These are phyloP conservation scores for Carpinus viminea DNA, from an alignment of 306 rosid genomes.

Conservation along the genomic window DNA sequence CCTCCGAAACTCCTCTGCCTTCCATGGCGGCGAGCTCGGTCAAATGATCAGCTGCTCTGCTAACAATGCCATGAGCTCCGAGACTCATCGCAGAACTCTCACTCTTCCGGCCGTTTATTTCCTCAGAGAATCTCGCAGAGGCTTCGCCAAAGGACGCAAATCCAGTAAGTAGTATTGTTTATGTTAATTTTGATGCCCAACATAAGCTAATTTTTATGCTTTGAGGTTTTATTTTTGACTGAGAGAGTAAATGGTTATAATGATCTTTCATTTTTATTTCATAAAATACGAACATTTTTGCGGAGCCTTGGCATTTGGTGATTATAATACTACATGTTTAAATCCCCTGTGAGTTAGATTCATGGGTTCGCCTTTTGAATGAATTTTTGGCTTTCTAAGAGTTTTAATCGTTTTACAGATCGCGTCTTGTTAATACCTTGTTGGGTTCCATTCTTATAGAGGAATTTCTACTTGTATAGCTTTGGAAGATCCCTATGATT, in stretches of 20 bases:
- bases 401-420: not conserved
- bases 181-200: not conserved
- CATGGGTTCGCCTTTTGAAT: not conserved
- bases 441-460: not conserved
- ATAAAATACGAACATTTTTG: not conserved
- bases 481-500: not conserved
- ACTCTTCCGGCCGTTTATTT: constrained; percentile 43
- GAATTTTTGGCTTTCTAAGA: not conserved
- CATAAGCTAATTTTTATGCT: not conserved
- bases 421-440: not conserved
- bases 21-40: constrained; percentile 26
- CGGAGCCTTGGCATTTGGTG: too few species aligned
- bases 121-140: constrained; percentile 57
- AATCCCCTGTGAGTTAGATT: not conserved
- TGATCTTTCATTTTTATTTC: not conserved
- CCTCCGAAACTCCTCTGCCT: constrained; percentile 41
- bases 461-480: not conserved
- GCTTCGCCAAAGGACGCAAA: constrained; percentile 88
- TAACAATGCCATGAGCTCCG: constrained; percentile 19
- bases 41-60: constrained; percentile 22
- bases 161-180: constrained; percentile 42
- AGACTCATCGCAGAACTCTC: constrained; percentile 21
- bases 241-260: not conserved
- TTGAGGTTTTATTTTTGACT: not conserved
- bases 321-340: too few species aligned